Evolutionary conservation across 2,329 filamentous ascomycete genomes (phyloP).

Genomic region (Monilinia fructigena): DNA sequence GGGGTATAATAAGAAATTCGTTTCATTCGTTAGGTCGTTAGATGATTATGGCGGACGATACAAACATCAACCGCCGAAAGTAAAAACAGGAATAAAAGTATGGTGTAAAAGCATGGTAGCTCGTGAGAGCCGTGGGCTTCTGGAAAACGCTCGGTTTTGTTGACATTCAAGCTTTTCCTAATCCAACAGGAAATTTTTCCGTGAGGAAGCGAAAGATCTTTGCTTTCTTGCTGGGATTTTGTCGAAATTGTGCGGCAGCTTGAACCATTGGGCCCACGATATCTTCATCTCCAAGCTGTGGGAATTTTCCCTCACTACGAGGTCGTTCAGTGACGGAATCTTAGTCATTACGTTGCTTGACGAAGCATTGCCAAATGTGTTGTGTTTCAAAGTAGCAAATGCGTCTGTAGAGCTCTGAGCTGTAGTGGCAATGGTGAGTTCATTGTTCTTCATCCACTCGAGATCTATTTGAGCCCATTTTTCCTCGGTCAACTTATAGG

Average conservation of each 20-base stretch:
- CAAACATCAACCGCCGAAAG: slow-evolving; percentile 21
- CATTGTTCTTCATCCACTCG: slow-evolving; percentile 70
- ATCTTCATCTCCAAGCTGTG: slow-evolving; percentile 82
- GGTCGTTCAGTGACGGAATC: slow-evolving; percentile 68
- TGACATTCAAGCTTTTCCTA: slow-evolving; percentile 34
- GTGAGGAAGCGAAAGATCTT: slow-evolving; percentile 40
- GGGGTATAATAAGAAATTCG: slow-evolving; percentile 27
- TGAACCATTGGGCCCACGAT: slow-evolving; percentile 84
- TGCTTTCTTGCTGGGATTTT: slow-evolving; percentile 38
- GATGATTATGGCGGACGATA: slow-evolving; percentile 10
- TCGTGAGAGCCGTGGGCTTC: slow-evolving; percentile 24
- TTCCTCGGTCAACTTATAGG: slow-evolving; percentile 77
- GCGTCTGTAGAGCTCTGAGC: slow-evolving; percentile 45
- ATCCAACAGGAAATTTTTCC: slow-evolving; percentile 39
- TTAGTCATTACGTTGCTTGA: slow-evolving; percentile 54
- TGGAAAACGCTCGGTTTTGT: background rate
- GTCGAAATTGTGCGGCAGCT: slow-evolving; percentile 37
- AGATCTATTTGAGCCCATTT: slow-evolving; percentile 84
- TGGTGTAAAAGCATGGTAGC: background rate
- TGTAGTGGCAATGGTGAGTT: slow-evolving; percentile 57
- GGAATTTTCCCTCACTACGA: slow-evolving; percentile 75
- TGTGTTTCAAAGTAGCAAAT: slow-evolving; percentile 46
- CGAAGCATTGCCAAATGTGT: slow-evolving; percentile 46
- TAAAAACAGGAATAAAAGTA: slow-evolving; percentile 24
- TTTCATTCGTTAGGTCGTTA: slow-evolving; percentile 25